Evolutionary conservation across 2,329 filamentous ascomycete species (phyloP).

Genomic region (Xylaria sp.): DNA sequence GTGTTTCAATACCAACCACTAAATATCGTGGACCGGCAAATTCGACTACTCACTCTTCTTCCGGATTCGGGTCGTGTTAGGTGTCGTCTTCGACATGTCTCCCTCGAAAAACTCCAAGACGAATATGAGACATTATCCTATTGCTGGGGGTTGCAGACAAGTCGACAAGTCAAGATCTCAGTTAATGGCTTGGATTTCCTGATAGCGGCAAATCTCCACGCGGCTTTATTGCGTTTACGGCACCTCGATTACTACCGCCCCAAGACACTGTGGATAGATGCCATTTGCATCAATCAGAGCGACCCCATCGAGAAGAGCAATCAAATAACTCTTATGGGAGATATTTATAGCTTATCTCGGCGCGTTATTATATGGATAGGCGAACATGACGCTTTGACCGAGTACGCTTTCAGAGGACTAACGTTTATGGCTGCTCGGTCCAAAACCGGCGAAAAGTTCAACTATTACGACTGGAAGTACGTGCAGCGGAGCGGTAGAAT

Average conservation of each 20-base stretch:
- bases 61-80: constrained; percentile 22
- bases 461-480: constrained; percentile 29
- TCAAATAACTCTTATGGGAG: constrained; percentile 31
- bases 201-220: constrained; percentile 33
- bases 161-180: constrained; percentile 22
- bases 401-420: constrained; percentile 26
- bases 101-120: constrained; percentile 9
- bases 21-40: constrained; percentile 15
- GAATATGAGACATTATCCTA: constrained; percentile 35
- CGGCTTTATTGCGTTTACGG: constrained; percentile 26
- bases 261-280: constrained; percentile 32
- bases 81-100: constrained; percentile 31
- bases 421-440: constrained; percentile 28
- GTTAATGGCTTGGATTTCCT: constrained; percentile 23
- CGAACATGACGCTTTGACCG: constrained; percentile 26
- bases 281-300: constrained; percentile 28
- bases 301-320: constrained; percentile 28
- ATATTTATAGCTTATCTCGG: constrained; percentile 24
- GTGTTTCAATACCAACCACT: constrained; percentile 13
- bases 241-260: constrained; percentile 7
- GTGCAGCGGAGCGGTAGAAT: constrained; percentile 18
- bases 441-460: constrained; percentile 24
- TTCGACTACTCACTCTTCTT: constrained; percentile 29
- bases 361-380: constrained; percentile 34
- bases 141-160: constrained; percentile 20